A percentile compares a stretch with the other conserved stretches of the same genome.
Conservation (phyloP, 352 stramenopile genomes). For the Globisporangium iwayamae region DNA sequence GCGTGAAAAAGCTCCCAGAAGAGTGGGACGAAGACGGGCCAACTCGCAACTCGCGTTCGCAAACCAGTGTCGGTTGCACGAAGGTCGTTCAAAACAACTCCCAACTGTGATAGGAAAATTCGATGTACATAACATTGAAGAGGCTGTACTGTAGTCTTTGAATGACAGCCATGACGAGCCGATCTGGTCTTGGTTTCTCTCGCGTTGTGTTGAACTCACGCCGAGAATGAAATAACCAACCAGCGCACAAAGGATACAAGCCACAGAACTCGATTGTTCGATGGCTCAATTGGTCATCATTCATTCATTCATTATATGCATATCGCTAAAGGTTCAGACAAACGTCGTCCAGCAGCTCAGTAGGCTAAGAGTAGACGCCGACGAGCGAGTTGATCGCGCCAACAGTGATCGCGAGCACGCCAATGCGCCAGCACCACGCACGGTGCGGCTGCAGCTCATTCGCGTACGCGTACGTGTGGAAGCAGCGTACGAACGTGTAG, state of each 20-base stretch:
- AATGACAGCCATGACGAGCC: too few species aligned
- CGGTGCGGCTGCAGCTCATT: conserved; percentile 42
- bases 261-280: too few species aligned
- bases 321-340: too few species aligned
- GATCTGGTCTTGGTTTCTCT: too few species aligned
- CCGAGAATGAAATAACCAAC: too few species aligned
- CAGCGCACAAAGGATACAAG: too few species aligned
- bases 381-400: conserved; percentile 30
- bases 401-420: conserved; percentile 24
- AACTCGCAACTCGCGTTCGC: not conserved
- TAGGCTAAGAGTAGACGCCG: conserved; percentile 3
- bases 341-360: too few species aligned
- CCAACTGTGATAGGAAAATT: not conserved
- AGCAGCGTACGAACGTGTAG: conserved; percentile 36
- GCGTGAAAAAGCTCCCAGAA: not conserved
- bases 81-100: not conserved
- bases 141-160: too few species aligned
- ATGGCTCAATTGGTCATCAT: too few species aligned
- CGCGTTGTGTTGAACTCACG: too few species aligned
- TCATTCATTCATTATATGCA: too few species aligned
- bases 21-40: not conserved
- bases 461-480: conserved; percentile 45
- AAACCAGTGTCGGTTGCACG: not conserved
- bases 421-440: conserved; percentile 30
- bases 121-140: too few species aligned